Evolutionary conservation across 2,329 filamentous ascomycete species (phyloP).

Genomic region (Fonsecaea multimorphosa): DNA sequence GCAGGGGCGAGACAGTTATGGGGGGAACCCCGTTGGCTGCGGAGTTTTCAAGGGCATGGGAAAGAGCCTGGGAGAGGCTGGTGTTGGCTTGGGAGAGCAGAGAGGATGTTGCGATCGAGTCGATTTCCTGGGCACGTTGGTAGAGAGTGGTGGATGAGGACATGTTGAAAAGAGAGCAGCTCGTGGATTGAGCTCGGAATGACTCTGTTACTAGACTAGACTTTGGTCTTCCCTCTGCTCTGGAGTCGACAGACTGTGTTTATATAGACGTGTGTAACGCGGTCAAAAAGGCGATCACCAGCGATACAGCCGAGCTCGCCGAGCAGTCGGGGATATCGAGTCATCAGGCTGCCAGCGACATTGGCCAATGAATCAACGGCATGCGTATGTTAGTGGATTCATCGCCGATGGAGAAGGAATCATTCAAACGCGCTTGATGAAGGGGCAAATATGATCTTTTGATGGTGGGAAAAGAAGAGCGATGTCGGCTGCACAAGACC

Average conservation of each 20-base stretch:
- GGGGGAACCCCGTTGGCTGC: constrained; percentile 30
- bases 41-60: constrained; percentile 26
- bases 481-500: constrained; percentile 36
- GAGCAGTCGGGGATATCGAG: not conserved
- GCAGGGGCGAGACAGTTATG: constrained; percentile 47
- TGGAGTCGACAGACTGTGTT: not conserved
- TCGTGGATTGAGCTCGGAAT: not conserved
- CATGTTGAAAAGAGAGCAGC: not conserved
- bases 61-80: constrained; percentile 4
- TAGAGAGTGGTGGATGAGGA: not conserved
- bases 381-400: not conserved
- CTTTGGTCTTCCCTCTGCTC: not conserved
- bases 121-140: constrained; percentile 12
- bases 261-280: not conserved
- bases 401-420: constrained; percentile 32
- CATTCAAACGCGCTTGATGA: not conserved
- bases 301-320: constrained; percentile 1
- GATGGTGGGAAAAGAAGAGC: constrained; percentile 48
- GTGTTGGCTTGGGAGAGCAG: constrained; percentile 10
- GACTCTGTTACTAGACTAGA: not conserved
- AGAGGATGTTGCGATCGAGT: not conserved
- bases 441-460: constrained; percentile 39
- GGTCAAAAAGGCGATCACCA: not conserved
- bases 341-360: not conserved
- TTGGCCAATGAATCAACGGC: not conserved